Base-by-base conservation (phyloP, 345 rosid genomes). In the Eucalyptus tenuipes region DNA sequence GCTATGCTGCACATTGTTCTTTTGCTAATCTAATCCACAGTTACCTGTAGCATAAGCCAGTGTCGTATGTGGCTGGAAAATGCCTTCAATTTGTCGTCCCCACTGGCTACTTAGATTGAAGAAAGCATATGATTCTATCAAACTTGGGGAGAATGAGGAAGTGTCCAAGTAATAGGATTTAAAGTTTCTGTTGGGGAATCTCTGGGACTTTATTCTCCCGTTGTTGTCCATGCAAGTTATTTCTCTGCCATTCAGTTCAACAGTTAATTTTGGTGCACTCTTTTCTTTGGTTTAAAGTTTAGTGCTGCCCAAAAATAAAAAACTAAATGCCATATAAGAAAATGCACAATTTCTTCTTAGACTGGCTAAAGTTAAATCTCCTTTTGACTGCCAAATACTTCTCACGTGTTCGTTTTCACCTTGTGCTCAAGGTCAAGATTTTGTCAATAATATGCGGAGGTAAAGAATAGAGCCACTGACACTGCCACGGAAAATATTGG, bases 341-440 rank as follows among this genome's bases (percentile, higher is more conserved):
- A 75, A 37, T 37, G 14, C 27, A 37, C 27, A 75, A 11, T 20
- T 37, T 75, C 45, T 37, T 75, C 82, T 37, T 18, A 2, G 27
- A 37, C 45, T 71, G 14, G 82, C 81, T 71, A 17, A 33, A 71
- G 44, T 37, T 16, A 31, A 31, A 68, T 68, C 44, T 71, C 25
- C 45, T 71, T 71, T 6, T 17, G 81, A 71, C 24, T 71, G 7
- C 75, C 68, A 12, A n/a, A n/a, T 64, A 64, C 75, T 64, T 64
- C 37, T 64, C 75, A n/a, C 18, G 37, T 64, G 71, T 64, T n/a
- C 75, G 37, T 93, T 97, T 87, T 96, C 99, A 87, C 99, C 98
- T 90, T 91, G 17, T 64, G 18, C 75, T 13, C 37, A 64, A 64
- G 75, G 5, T 14, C 16, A 1, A 29, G 75, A n/a, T 61, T 13